Percentiles rank a stretch among this genome's conserved stretches.
Conservation (phyloP, 805 yeast genomes). For the Starmerella floris region DNA sequence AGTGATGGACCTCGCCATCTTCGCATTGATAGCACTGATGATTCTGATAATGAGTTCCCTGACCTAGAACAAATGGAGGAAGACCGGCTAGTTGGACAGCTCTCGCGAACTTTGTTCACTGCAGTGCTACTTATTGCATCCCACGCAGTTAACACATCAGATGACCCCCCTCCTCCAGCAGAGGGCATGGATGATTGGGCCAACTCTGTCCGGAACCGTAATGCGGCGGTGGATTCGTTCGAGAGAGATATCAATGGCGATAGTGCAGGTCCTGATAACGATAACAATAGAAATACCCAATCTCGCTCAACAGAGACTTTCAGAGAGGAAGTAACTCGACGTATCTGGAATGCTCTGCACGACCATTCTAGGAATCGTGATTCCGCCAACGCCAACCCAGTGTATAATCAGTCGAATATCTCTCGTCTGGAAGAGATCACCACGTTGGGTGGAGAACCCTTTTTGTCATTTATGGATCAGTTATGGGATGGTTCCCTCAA, state of each 20-base stretch:
- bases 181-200: neutral
- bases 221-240: neutral
- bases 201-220: neutral
- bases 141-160: neutral
- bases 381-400: neutral
- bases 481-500: constrained; percentile 12
- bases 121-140: neutral
- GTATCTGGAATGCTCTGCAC: neutral
- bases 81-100: neutral
- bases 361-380: neutral
- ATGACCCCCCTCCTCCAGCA: neutral
- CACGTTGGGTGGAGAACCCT: constrained; percentile 4
- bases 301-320: neutral
- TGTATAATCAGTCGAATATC: neutral
- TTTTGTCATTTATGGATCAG: constrained; percentile 13
- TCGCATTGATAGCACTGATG: too few relatives aligned
- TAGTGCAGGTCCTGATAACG: too few relatives aligned
- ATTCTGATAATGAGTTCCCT: too few relatives aligned
- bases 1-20: too few relatives aligned
- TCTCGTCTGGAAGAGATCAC: neutral
- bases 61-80: neutral
- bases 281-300: neutral
- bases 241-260: neutral
- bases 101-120: neutral
- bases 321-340: neutral